Evolutionary conservation across 257 asterid genomes (phyloP), one percentile per base, ranked within the genome.

Genomic region (Nicotiana knightiana): DNA sequence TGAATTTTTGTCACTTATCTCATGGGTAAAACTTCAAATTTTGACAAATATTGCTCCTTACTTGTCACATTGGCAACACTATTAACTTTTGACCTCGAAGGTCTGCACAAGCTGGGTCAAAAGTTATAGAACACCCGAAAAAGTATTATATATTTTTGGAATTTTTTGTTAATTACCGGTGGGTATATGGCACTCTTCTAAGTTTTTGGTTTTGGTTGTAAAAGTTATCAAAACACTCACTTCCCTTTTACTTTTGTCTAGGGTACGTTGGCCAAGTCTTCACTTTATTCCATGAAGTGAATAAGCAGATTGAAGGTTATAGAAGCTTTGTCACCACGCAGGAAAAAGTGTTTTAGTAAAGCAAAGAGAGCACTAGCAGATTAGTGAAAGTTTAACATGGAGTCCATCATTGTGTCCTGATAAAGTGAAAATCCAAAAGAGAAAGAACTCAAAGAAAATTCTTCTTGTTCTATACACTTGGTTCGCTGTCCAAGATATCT

Each of bases 261-360:
- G 46, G 37, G 9, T 53, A 75, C 46, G 3, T 51, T 48, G 63
- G 43, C 62, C 59, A 24, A 73, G 43, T 73, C 53, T 55, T 57
- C 39, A 81, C 84, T 81, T 67, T 81, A 81, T 70, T 71, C 80
- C 78, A 33, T 70, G 80, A 55, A 57, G 54, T n/a, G 80, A 55
- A 30, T 7, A 48, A 81, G 57, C 68, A 30, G 54, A 33, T 66
- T 18, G 80, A 55, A 81, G 57, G 65, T 70, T 18, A 13, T 67
- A n/a, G 33, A 71, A 73, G 62, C 59, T 24, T 71, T 70, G 71
- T 70, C 84, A 70, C 62, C 59, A 55, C 80, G 24, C 4, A 16
- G 35, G 64, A 67, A 51, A 46, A 46, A 24, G 43, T 26, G 17
- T 21, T 81, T 67, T 68, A 54, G 28, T 32, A 55, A 81, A 67